phyloP scores from a whole-genome alignment of 257 asterid species.

The Ballota nigra region DNA sequence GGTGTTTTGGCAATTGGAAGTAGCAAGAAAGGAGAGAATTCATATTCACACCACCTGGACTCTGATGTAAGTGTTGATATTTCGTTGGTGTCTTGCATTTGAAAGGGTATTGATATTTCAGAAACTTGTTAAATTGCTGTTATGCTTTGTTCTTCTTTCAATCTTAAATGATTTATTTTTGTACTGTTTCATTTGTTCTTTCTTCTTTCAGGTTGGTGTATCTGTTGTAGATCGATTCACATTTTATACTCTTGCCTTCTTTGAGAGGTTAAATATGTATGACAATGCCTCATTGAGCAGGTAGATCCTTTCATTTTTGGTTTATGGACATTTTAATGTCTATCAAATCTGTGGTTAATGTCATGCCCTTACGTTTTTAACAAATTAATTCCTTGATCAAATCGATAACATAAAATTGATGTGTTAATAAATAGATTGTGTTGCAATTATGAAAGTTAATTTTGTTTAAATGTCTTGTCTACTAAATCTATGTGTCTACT shows the following conservation, averaged over 20 bases:
- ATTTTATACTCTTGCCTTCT: conserved; percentile 91
- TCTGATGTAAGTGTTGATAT: conserved; percentile 66
- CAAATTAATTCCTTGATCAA: background rate
- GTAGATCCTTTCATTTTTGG: conserved; percentile 31
- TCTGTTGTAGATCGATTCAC: conserved; percentile 98
- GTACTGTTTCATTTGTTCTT: conserved; percentile 19
- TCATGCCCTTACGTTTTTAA: background rate
- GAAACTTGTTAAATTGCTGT: conserved; percentile 13
- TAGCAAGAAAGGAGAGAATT: conserved; percentile 96
- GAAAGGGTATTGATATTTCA: conserved; percentile 11
- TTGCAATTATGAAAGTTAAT: background rate
- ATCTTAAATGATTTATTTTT: background rate
- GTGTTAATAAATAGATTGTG: background rate
- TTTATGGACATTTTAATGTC: conserved; percentile 1
- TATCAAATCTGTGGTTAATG: background rate
- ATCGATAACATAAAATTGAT: background rate
- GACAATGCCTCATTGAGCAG: conserved; percentile 92
- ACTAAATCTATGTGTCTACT: too few species aligned
- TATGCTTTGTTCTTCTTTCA: background rate
- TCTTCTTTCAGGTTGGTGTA: conserved; percentile 81
- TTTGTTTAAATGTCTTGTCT: background rate
- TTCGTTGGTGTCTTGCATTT: background rate
- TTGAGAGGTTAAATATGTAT: conserved; percentile 92
- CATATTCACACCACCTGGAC: conserved; percentile 94
- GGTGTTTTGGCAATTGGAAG: conserved; percentile 98